Evolutionary conservation across 805 yeast genomes (phyloP).

Genomic region (Lipomyces sp.): DNA sequence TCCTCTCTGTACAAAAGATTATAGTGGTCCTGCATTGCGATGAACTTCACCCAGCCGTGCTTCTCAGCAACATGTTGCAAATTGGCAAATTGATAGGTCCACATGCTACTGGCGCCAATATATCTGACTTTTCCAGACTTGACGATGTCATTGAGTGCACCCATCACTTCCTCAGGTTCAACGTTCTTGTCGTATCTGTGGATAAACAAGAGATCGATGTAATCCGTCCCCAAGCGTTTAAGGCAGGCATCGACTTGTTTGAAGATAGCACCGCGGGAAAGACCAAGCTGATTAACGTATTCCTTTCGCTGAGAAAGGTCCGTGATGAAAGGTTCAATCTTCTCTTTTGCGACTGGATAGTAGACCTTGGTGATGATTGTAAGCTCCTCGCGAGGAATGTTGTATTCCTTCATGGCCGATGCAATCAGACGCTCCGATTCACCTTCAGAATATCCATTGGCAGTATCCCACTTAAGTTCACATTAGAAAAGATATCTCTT

Average conservation of each 20-base stretch:
- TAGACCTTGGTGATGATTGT: conserved; percentile 52
- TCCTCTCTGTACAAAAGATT: conserved; percentile 59
- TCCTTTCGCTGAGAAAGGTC: conserved; percentile 30
- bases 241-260: conserved; percentile 45
- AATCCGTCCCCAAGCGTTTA: conserved; percentile 47
- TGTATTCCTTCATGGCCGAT: conserved; percentile 50
- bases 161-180: conserved; percentile 50
- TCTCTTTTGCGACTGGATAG: conserved; percentile 13
- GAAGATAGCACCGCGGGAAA: conserved; percentile 46
- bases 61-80: conserved; percentile 56
- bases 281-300: conserved; percentile 50
- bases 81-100: conserved; percentile 49
- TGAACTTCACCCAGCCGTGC: conserved; percentile 55
- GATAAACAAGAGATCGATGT: conserved; percentile 54
- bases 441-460: conserved; percentile 46
- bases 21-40: conserved; percentile 57
- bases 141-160: conserved; percentile 52
- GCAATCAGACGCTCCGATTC: conserved; percentile 46
- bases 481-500: not conserved
- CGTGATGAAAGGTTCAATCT: conserved; percentile 10
- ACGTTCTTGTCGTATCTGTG: conserved; percentile 52
- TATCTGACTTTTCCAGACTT: conserved; percentile 50
- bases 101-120: conserved; percentile 63
- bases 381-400: conserved; percentile 51
- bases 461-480: conserved; percentile 42